Conservation (phyloP, 768 basidiomycete species). For the Suillus subluteus region DNA sequence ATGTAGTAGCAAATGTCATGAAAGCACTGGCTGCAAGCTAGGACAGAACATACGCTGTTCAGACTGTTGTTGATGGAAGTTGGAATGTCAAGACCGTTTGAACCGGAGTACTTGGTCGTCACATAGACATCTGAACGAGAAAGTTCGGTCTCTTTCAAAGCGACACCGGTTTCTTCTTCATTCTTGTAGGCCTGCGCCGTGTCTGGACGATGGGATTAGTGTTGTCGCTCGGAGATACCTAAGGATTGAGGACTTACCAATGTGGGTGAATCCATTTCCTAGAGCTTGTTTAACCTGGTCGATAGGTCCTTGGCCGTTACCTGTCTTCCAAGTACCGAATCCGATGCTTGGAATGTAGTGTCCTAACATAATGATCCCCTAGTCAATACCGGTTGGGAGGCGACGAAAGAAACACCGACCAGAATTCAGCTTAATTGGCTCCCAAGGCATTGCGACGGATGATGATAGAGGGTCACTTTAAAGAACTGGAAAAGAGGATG, state of each 20-base stretch:
- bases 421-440: neutral
- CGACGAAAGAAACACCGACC: neutral
- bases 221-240: neutral
- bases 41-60: conserved; percentile 42
- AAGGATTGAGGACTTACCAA: conserved; percentile 44
- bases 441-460: conserved; percentile 1
- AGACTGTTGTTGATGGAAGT: conserved; percentile 61
- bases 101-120: conserved; percentile 67
- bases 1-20: neutral
- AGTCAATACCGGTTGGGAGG: neutral
- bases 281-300: conserved; percentile 66
- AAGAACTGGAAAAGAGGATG: neutral
- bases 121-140: conserved; percentile 59
- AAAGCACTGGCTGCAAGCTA: conserved; percentile 31
- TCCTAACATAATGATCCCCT: neutral
- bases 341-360: neutral
- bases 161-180: conserved; percentile 49
- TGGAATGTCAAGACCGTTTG: conserved; percentile 51
- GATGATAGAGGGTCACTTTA: neutral
- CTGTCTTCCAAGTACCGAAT: conserved; percentile 8
- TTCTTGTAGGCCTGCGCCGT: conserved; percentile 65
- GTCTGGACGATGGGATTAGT: conserved; percentile 37
- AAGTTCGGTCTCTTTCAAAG: conserved; percentile 54
- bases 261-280: conserved; percentile 61
- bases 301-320: conserved; percentile 52